Evolutionary conservation across 106 monocot species (phyloP).

Genomic region (Hemerocallis citrina): DNA sequence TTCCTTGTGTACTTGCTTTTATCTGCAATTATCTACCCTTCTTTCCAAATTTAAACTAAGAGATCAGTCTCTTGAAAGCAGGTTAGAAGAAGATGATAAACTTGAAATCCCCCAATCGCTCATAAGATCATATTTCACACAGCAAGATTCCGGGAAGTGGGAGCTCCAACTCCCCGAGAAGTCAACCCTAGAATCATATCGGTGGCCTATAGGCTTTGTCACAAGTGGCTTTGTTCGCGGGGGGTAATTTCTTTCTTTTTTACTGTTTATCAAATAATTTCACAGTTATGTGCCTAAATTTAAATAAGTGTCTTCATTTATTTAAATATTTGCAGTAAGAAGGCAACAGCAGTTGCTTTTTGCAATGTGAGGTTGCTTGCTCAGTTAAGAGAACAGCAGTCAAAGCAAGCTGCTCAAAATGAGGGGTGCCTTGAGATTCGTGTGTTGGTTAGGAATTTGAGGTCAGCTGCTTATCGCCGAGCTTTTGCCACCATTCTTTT

Average conservation of each 20-base stretch:
- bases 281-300: background rate
- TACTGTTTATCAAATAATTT: background rate
- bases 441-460: constrained; percentile 62
- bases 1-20: background rate
- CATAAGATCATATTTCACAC: constrained; percentile 46
- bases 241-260: constrained; percentile 33
- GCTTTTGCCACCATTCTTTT: constrained; percentile 64
- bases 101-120: constrained; percentile 44
- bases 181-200: constrained; percentile 16
- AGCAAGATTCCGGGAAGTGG: constrained; percentile 43
- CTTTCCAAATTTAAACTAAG: background rate
- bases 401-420: constrained; percentile 8
- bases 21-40: background rate
- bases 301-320: background rate
- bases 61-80: constrained; percentile 1
- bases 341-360: constrained; percentile 43
- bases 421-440: constrained; percentile 30
- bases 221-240: constrained; percentile 69
- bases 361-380: constrained; percentile 67
- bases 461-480: constrained; percentile 58
- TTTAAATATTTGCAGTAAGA: constrained; percentile 22
- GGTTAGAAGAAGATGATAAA: constrained; percentile 28
- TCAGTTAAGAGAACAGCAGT: constrained; percentile 38
- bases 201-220: constrained; percentile 90
- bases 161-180: constrained; percentile 35